Evolutionary conservation across 768 basidiomycete species (phyloP).

Genomic region (Sporobolomyces pararoseus): DNA sequence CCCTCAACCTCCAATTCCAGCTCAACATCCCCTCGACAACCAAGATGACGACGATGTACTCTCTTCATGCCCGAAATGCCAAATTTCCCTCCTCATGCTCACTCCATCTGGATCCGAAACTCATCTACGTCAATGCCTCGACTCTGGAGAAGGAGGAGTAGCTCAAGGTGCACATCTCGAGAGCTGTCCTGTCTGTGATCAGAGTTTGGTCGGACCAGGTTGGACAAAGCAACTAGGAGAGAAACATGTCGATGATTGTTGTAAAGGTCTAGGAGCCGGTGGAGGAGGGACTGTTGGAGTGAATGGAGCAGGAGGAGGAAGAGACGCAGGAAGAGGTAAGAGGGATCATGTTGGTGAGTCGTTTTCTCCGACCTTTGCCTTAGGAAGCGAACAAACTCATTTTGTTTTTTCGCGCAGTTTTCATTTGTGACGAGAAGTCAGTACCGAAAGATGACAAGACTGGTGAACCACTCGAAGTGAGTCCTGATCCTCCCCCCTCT

Average conservation of each 20-base stretch:
- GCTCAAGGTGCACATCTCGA: background rate
- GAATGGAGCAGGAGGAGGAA: background rate
- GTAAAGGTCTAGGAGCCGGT: background rate
- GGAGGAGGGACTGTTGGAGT: conserved; percentile 1
- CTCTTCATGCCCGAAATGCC: conserved; percentile 22
- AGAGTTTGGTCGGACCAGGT: background rate
- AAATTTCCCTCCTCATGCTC: background rate
- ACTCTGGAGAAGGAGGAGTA: background rate
- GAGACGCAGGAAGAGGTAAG: background rate
- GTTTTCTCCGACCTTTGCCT: background rate
- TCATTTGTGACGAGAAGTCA: conserved; percentile 14
- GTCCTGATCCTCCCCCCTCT: background rate
- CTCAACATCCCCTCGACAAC: background rate
- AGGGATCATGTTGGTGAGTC: conserved; percentile 26
- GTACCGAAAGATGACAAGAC: conserved; percentile 15
- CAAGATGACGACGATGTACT: background rate
- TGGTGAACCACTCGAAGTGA: conserved; percentile 23
- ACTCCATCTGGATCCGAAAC: background rate
- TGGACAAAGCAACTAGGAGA: background rate
- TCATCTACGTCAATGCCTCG: conserved; percentile 23
- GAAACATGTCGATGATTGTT: conserved; percentile 31
- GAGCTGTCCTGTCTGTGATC: conserved; percentile 23
- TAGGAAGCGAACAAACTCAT: background rate
- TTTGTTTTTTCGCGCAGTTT: background rate
- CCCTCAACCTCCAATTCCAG: background rate